Conservation (phyloP, 2,329 filamentous ascomycete genomes). For the Aspergillus cejpii region DNA sequence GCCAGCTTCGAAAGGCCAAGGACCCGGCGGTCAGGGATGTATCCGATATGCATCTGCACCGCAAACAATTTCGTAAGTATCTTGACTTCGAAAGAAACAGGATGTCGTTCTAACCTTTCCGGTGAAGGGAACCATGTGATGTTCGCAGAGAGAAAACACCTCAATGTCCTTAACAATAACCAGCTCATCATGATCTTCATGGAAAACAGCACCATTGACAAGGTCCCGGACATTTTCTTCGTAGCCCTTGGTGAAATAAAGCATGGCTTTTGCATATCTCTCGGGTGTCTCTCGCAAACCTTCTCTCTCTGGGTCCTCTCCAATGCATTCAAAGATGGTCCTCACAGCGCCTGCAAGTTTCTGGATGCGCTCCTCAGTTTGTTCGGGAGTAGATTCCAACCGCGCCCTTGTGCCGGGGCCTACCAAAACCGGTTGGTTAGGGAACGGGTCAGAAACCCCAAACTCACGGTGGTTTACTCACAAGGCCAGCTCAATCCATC, state of each 20-base stretch:
- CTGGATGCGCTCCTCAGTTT: slow-evolving; percentile 51
- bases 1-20: slow-evolving; percentile 94
- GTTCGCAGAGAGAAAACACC: slow-evolving; percentile 89
- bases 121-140: slow-evolving; percentile 92
- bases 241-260: slow-evolving; percentile 95
- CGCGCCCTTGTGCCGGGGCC: slow-evolving; percentile 46
- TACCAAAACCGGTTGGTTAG: slow-evolving; percentile 17
- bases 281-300: slow-evolving; percentile 63
- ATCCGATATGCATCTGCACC: slow-evolving; percentile 90
- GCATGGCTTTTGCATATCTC: slow-evolving; percentile 89
- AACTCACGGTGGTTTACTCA: slow-evolving; percentile 26
- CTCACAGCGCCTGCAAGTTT: slow-evolving; percentile 58
- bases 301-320: slow-evolving; percentile 59
- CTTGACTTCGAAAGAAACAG: slow-evolving; percentile 1
- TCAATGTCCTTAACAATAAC: slow-evolving; percentile 98
- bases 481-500: slow-evolving; percentile 49
- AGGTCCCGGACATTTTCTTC: slow-evolving; percentile 89
- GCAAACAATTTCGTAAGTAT: slow-evolving; percentile 6
- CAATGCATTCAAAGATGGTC: slow-evolving; percentile 60
- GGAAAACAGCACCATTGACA: slow-evolving; percentile 89
- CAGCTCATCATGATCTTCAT: slow-evolving; percentile 93
- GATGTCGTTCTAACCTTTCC: slow-evolving; percentile 62
- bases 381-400: slow-evolving; percentile 52
- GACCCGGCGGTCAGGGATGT: slow-evolving; percentile 85
- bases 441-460: not conserved